Base-by-base conservation (phyloP, 2,329 filamentous ascomycete genomes). In the Monosporascus cannonballus region DNA sequence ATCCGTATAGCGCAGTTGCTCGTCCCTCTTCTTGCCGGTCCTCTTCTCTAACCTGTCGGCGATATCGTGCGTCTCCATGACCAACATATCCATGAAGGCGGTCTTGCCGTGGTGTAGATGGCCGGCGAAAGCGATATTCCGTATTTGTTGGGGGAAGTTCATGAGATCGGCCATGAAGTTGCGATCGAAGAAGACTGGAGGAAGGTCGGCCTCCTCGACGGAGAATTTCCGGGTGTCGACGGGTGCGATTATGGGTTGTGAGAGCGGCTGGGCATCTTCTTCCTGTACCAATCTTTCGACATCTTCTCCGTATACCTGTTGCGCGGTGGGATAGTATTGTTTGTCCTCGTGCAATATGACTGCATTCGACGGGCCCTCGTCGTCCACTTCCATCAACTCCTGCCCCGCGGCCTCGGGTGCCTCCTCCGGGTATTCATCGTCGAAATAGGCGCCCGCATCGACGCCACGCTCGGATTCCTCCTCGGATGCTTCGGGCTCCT, bases 321-420 rank as follows among this genome's bases (percentile, higher is more conserved):
- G 86, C 52, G 94, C 94, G n/a, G 92, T 96, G 30, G 94, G 94
- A 68, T 99, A 99, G 72, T 99, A 99, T 69, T 97, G 94, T 72
- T 99, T 99, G 75, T 99, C 94, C 77, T 99, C 94, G 73, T 99
- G 94, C 46, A 99, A 81, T 53, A 99, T 82, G n/a, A 99, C 91
- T 49, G 94, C 93, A 70, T 97, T 99, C 5, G 92, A 96, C 3
- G 93, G 89, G 15, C 89, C 91, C 48, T 92, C 87, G 69, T 90
- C 84, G 67, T 97, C 93, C 44, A 97, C 75, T 65, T 97, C 90
- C 93, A 99, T 97, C 63, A 94, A 75, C 73, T 96, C 89, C 69
- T 95, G 87, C 46, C 87, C 86, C 38, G 85, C 79, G 41, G 73
- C 76, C 47, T 82, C 82, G 55, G 79, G 82, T 18, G 82, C 83